Conservation (phyloP, 108 stramenopile genomes). For the Discostella stelligeroides region DNA sequence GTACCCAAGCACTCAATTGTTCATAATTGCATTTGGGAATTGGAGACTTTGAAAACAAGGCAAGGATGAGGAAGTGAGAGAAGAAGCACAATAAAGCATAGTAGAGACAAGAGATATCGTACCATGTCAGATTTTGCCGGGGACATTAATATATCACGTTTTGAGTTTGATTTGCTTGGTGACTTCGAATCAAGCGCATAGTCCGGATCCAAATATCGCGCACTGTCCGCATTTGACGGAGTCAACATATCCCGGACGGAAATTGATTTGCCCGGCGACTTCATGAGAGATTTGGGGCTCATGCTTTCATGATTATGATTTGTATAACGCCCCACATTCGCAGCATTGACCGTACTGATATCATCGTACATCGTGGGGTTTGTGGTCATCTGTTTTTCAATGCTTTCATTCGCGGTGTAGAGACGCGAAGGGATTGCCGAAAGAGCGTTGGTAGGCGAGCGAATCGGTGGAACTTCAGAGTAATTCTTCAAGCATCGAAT, state of each 20-base stretch:
- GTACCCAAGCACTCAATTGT: slow-evolving; percentile 50
- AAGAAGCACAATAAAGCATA: neutral
- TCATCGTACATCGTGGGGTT: too few relatives aligned
- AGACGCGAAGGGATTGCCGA: too few relatives aligned
- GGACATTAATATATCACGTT: slow-evolving; percentile 42
- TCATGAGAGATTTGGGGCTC: slow-evolving; percentile 7
- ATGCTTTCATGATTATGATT: slow-evolving; percentile 8
- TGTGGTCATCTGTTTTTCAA: too few relatives aligned
- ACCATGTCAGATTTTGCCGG: slow-evolving; percentile 37
- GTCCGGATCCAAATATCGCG: too few relatives aligned
- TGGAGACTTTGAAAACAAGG: slow-evolving; percentile 17
- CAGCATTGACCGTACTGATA: neutral
- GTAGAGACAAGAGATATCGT: slow-evolving; percentile 10
- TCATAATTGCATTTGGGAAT: slow-evolving; percentile 41
- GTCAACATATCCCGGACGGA: slow-evolving; percentile 50
- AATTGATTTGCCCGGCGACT: slow-evolving; percentile 27
- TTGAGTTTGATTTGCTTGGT: slow-evolving; percentile 28
- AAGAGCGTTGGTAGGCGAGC: neutral
- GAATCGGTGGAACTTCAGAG: slow-evolving; percentile 24
- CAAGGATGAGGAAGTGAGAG: neutral
- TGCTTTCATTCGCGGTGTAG: too few relatives aligned
- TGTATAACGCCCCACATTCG: slow-evolving; percentile 4
- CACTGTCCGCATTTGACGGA: slow-evolving; percentile 23
- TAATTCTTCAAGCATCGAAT: slow-evolving; percentile 52
- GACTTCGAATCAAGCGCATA: too few relatives aligned